Conservation (phyloP, 1,284 basidiomycete species). For the Papiliotrema nemorosa region DNA sequence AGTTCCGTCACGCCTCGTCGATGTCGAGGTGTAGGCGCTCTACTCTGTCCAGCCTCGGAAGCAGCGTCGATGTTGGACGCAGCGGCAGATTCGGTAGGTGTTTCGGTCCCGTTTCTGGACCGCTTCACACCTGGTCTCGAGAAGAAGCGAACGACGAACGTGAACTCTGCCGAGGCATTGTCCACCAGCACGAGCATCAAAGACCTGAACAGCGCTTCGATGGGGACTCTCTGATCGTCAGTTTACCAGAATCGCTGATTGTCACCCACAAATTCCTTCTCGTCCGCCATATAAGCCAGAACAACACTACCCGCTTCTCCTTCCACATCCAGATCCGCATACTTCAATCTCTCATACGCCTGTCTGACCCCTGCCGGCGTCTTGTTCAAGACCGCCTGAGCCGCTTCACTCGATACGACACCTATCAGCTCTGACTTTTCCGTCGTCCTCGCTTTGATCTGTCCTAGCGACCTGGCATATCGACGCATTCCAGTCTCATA, state of each 20-base stretch:
- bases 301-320: constrained; percentile 65
- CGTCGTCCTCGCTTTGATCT: constrained; percentile 61
- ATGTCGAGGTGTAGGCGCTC: not conserved
- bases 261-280: constrained; percentile 69
- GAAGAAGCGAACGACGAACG: constrained; percentile 82
- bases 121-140: constrained; percentile 14
- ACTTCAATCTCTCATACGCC: constrained; percentile 57
- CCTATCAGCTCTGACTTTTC: constrained; percentile 44
- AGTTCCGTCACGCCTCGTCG: constrained; percentile 43
- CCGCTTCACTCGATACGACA: constrained; percentile 30
- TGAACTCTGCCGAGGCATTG: constrained; percentile 85
- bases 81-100: constrained; percentile 29
- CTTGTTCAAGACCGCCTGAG: constrained; percentile 21
- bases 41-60: constrained; percentile 29
- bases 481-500: constrained; percentile 94
- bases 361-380: constrained; percentile 50
- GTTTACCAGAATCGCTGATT: not conserved
- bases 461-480: constrained; percentile 76
- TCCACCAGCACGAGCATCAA: constrained; percentile 84
- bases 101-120: constrained; percentile 15
- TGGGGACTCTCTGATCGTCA: constrained; percentile 66
- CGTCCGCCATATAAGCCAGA: constrained; percentile 78
- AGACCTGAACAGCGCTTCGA: constrained; percentile 79
- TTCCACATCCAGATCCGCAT: constrained; percentile 62
- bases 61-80: constrained; percentile 20